Base-by-base conservation (phyloP, 2,329 filamentous ascomycete species). In the Fusarium euwallaceae region DNA sequence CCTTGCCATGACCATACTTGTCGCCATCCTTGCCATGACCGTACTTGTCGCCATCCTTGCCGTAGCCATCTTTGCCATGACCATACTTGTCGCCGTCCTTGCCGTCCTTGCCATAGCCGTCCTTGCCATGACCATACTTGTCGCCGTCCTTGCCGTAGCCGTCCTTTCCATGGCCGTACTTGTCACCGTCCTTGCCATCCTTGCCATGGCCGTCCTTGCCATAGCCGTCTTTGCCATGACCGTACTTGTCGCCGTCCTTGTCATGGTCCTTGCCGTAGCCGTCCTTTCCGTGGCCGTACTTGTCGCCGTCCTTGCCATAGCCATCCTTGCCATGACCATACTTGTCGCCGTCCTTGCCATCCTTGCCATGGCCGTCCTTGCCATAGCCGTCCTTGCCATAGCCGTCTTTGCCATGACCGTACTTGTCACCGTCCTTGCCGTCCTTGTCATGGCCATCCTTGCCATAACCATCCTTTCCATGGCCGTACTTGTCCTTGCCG, bases 151-250 rank as follows among this genome's bases (percentile, higher is more conserved):
- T 22, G 24, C 32, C 53, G 6, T 69, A 41, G 48, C 58, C 39
- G 9, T 36, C 45, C 34, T 29, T 55, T 16, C 24, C 32, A 11
- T 63, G 11, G 7, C 24, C 60, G 8, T 48, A 27, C 9, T 34
- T 32, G 36, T 16, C 36, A 3, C 48, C 22, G 4, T 58, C 20
- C 17, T 58, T 37, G 32, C 45, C 41, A 22, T 48, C 43, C 43
- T 29, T 51, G 27, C 39, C 41, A 9, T 22, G 22, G 22, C 22
- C 22, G 22, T 51, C n/a, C 12, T 61, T 48, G 27, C 27, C 27
- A 17, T 64, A 17, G 34, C 17, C 39, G 12, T 53, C 43, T n/a
- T 68, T 59, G 36, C 60, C 64, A 9, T 61, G 14, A 37, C 56
- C 37, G 8, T 34, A 45, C 32, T 29, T 55, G 34, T 36, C 29